Evolutionary conservation across 1,284 basidiomycete genomes (phyloP), one percentile per base, ranked within the genome.

Genomic region (Microbotryum violaceum): DNA sequence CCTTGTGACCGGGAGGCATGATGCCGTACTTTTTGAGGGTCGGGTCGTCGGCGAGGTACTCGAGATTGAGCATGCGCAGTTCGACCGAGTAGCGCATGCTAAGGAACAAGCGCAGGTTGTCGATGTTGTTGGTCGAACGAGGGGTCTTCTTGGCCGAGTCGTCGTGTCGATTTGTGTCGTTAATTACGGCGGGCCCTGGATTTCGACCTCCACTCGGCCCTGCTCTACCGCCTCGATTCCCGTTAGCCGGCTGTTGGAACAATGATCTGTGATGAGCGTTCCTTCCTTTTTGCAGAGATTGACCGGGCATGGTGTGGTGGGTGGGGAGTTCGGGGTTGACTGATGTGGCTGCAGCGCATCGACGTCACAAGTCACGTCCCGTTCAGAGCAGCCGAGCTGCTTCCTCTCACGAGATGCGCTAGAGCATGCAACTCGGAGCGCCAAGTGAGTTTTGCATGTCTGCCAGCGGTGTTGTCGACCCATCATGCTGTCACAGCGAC

Each of bases 41-140:
- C 48, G 85, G 82, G 72, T 93, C 90, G 37, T 86, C 82, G 54
- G 81, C 76, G 80, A 92, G 81, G 57, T 77, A 75, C 79, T 82
- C 68, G 50, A 69, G 54, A 51, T 69, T 69, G 57, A 69, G 63
- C 56, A 69, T 60, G 14, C 56, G 51, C 33, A 50, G 56, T 8
- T 56, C 58, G 29, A 61, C 50, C 1, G 55, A 56, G 59, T 65
- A 69, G 10, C 68, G 65, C 21, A 60, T 52, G n/a, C 60, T 25
- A 56, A 69, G 65, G 60, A 69, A 69, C 51, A 69, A 56, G 25
- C 61, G 58, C 49, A 69, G 59, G 9, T 52, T 61, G 54, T 69
- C 67, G 59, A 69, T 63, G 12, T 61, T 61, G 21, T 49, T 47
- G 44, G 58, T 12, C 3, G 56, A 53, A 2, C 57, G 55, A 31